Conservation (phyloP, 2,329 filamentous ascomycete genomes). For the Alternaria postmessia region DNA sequence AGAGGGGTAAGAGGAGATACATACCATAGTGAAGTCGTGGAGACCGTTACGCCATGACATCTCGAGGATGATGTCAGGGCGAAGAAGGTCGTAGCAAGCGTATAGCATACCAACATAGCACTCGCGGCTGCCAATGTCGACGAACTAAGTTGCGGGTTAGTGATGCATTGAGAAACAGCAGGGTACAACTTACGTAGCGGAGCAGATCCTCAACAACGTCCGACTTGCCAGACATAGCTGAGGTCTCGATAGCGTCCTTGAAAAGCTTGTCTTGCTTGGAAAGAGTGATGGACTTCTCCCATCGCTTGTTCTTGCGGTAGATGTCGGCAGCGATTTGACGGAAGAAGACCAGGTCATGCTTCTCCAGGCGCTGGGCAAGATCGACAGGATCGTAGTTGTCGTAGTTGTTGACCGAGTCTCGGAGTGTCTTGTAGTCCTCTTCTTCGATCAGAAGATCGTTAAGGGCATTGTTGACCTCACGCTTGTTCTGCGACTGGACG, state of each 20-base stretch:
- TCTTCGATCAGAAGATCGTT: constrained; percentile 98
- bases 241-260: constrained; percentile 98
- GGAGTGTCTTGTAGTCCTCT: constrained; percentile 98
- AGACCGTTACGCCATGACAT: constrained; percentile 96
- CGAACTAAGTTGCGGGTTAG: constrained; percentile 72
- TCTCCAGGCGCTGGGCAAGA: constrained; percentile 89
- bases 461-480: constrained; percentile 95
- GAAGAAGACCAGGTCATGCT: constrained; percentile 99
- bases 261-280: constrained; percentile 99
- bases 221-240: constrained; percentile 86
- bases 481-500: constrained; percentile 97
- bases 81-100: constrained; percentile 96
- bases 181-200: constrained; percentile 82
- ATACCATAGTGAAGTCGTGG: constrained; percentile 90
- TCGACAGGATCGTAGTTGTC: constrained; percentile 98
- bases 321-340: constrained; percentile 97
- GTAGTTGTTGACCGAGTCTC: constrained; percentile 97
- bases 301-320: constrained; percentile 99
- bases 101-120: constrained; percentile 99
- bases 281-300: constrained; percentile 97
- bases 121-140: constrained; percentile 98
- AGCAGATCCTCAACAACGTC: constrained; percentile 96
- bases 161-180: not conserved
- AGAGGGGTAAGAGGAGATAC: constrained; percentile 17
- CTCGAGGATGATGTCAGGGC: constrained; percentile 90